These are phyloP conservation scores for Fulvia fulva DNA, from an alignment of 2,329 filamentous ascomycete genomes.

Conservation along the genomic window DNA sequence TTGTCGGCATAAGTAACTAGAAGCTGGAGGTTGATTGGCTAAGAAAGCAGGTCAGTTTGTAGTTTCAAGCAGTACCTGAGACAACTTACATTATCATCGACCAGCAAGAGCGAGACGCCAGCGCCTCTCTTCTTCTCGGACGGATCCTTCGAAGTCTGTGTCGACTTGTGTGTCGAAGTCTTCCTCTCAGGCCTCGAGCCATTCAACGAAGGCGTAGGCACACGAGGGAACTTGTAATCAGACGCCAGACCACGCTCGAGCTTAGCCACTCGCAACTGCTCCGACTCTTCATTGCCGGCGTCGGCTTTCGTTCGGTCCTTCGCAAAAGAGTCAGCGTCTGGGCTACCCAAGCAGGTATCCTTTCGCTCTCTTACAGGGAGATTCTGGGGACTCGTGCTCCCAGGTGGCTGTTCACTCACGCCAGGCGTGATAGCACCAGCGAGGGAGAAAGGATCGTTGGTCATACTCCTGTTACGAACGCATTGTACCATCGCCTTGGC, in stretches of 20 bases:
- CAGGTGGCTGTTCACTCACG: neutral
- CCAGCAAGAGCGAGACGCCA: conserved; percentile 29
- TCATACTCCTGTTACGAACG: conserved; percentile 9
- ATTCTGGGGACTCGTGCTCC: neutral
- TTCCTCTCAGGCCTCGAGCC: conserved; percentile 12
- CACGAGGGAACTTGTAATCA: conserved; percentile 20
- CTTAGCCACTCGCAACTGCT: conserved; percentile 1
- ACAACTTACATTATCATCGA: conserved; percentile 33
- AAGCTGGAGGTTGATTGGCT: conserved; percentile 33
- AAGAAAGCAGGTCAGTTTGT: neutral
- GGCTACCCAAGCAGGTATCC: neutral
- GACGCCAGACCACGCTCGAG: conserved; percentile 15
- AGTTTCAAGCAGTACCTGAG: no score
- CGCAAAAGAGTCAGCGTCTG: neutral
- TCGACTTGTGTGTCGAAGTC: conserved; percentile 6
- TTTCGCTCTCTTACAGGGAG: neutral
- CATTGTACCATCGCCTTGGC: conserved; percentile 22
- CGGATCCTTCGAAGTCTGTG: conserved; percentile 2
- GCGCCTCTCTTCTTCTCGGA: conserved; percentile 9
- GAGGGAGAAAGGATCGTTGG: conserved; percentile 5
- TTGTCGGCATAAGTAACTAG: conserved; percentile 31
- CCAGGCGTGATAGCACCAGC: conserved; percentile 13
- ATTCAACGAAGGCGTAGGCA: conserved; percentile 20
- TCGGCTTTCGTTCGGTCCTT: neutral
- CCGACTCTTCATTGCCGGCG: neutral